These are phyloP conservation scores for Xanthoconium separans DNA, from an alignment of 1,284 basidiomycete species.

Conservation along the genomic window DNA sequence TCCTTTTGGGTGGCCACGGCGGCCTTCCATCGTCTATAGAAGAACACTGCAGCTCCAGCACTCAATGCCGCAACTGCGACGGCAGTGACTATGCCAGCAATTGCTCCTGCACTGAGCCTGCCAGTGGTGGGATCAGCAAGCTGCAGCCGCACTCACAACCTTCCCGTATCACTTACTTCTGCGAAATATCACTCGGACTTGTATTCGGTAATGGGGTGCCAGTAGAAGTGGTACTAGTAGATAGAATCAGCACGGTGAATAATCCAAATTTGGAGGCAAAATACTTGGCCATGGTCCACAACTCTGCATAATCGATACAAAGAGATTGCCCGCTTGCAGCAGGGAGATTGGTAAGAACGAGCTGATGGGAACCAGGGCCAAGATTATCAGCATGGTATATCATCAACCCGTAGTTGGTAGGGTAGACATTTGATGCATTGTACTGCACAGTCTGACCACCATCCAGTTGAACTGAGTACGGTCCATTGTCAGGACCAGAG, in stretches of 20 bases:
- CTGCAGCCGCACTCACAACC: neutral
- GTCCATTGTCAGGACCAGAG: constrained; percentile 30
- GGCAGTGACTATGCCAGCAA: constrained; percentile 27
- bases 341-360: constrained; percentile 31
- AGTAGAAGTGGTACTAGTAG: constrained; percentile 3
- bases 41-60: constrained; percentile 20
- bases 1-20: constrained; percentile 13
- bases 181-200: neutral
- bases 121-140: constrained; percentile 11
- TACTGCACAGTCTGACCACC: constrained; percentile 15
- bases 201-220: neutral
- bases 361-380: constrained; percentile 29
- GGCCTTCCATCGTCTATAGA: constrained; percentile 32
- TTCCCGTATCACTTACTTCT: constrained; percentile 14
- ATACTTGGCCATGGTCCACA: constrained; percentile 18
- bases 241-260: constrained; percentile 2
- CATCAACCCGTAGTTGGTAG: constrained; percentile 26
- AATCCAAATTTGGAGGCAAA: neutral
- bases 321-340: constrained; percentile 15
- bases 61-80: constrained; percentile 15
- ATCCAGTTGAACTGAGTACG: constrained; percentile 29
- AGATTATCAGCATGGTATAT: constrained; percentile 35
- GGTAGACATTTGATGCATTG: constrained; percentile 25
- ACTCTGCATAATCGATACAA: constrained; percentile 25
- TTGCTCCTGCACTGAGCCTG: constrained; percentile 24